These are phyloP conservation scores for Vishniacozyma victoriae DNA, from an alignment of 768 basidiomycete genomes.

Conservation along the genomic window DNA sequence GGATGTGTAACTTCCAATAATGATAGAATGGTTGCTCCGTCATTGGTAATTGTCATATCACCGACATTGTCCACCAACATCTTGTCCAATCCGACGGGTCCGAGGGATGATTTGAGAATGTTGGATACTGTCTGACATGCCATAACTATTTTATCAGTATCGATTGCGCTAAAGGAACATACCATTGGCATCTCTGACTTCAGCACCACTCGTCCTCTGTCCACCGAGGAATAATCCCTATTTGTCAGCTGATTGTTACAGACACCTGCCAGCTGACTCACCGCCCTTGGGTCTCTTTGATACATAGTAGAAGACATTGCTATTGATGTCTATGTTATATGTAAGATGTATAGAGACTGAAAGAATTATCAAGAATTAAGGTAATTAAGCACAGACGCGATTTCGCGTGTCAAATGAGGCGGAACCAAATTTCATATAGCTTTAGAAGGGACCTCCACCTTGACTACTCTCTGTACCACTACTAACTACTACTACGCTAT, in stretches of 20 bases:
- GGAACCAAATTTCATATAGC: no score
- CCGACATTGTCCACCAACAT: constrained; percentile 97
- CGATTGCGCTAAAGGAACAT: constrained; percentile 8
- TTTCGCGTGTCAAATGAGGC: no score
- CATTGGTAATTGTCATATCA: constrained; percentile 99
- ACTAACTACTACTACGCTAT: no score
- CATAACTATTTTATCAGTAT: constrained; percentile 57
- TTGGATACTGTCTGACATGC: constrained; percentile 96
- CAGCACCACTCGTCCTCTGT: constrained; percentile 87
- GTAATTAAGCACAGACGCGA: no score
- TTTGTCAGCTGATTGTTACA: constrained; percentile 5
- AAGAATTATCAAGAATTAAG: no score
- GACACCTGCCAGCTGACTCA: constrained; percentile 11
- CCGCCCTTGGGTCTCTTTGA: constrained; percentile 47
- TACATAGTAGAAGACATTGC: constrained; percentile 46
- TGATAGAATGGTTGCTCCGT: constrained; percentile 96
- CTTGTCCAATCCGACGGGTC: constrained; percentile 68
- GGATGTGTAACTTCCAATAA: constrained; percentile 92
- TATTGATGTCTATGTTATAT: no score
- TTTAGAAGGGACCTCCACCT: no score
- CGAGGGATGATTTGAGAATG: constrained; percentile 90
- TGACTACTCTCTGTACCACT: no score
- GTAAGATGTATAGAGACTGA: no score
- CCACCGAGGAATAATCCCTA: constrained; percentile 85
- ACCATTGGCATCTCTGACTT: constrained; percentile 97